Evolutionary conservation across 2,329 filamentous ascomycete species (phyloP).

Genomic region (Knufia petricola): DNA sequence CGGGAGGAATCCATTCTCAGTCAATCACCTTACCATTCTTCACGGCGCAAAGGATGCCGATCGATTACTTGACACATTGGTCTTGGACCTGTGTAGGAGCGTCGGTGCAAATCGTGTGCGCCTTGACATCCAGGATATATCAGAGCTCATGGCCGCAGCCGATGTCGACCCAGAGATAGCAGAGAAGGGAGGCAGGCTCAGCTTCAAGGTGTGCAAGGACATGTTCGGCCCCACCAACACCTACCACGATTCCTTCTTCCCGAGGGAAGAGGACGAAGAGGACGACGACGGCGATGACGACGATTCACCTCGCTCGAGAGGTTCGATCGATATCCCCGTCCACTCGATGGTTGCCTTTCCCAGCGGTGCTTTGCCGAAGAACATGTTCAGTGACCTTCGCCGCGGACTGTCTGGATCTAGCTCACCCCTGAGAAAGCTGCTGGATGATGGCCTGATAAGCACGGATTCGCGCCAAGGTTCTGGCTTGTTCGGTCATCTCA

Average conservation of each 20-base stretch:
- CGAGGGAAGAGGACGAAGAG: conserved; percentile 9
- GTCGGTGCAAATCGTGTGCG: conserved; percentile 39
- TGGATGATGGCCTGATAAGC: not conserved
- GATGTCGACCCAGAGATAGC: conserved; percentile 11
- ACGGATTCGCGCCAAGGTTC: not conserved
- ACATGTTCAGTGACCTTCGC: not conserved
- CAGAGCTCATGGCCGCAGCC: conserved; percentile 28
- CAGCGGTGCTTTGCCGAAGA: not conserved
- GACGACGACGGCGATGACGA: conserved; percentile 20
- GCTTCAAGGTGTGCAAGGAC: conserved; percentile 20
- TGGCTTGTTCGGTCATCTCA: not conserved
- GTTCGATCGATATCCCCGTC: not conserved
- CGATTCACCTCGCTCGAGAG: not conserved
- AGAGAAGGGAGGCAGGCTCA: conserved; percentile 17
- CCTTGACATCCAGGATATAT: conserved; percentile 38
- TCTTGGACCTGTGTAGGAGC: conserved; percentile 53
- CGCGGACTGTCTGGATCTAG: not conserved
- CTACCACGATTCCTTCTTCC: not conserved
- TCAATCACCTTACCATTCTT: conserved; percentile 48
- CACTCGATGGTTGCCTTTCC: not conserved
- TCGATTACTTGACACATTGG: conserved; percentile 48
- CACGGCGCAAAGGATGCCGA: conserved; percentile 49
- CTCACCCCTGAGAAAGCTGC: not conserved
- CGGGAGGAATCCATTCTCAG: not conserved
- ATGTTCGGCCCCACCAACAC: conserved; percentile 4